Percentiles rank a stretch among this genome's conserved stretches.
phyloP scores from a whole-genome alignment of 495 filamentous ascomycete species.

The Penicillium flavigenum region DNA sequence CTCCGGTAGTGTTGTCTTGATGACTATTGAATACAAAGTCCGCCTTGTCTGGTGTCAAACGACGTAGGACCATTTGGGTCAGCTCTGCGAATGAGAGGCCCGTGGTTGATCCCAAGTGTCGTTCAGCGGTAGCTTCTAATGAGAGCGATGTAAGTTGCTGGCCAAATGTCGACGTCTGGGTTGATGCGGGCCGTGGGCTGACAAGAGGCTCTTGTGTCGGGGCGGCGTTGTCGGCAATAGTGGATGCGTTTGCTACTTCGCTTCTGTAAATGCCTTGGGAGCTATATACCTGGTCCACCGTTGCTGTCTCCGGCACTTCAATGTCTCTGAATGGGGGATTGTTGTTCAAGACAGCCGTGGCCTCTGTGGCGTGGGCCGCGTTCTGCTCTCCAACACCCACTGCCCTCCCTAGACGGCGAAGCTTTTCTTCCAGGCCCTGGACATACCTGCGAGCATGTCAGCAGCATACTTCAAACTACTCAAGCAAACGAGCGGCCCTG shows the following conservation, averaged over 20 bases:
- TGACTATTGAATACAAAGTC: constrained; percentile 37
- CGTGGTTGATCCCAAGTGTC: constrained; percentile 40
- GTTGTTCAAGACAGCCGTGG: neutral
- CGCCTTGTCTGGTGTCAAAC: constrained; percentile 48
- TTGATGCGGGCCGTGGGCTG: constrained; percentile 7
- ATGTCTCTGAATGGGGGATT: neutral
- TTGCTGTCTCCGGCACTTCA: neutral
- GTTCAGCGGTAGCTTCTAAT: constrained; percentile 39
- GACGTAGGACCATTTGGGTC: constrained; percentile 41
- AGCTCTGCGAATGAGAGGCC: constrained; percentile 40
- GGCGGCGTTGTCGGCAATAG: neutral
- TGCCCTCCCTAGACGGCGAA: neutral
- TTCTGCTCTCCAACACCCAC: neutral
- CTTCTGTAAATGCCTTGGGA: neutral
- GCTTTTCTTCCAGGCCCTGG: constrained; percentile 28
- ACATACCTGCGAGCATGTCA: constrained; percentile 32
- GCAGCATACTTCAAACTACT: neutral
- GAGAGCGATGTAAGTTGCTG: constrained; percentile 36
- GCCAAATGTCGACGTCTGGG: constrained; percentile 23
- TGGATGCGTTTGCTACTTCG: neutral
- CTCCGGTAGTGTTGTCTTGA: constrained; percentile 3
- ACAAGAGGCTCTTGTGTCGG: constrained; percentile 18
- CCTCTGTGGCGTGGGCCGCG: neutral
- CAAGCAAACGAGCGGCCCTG: neutral
- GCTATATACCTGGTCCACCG: neutral